These are phyloP conservation scores for Xanthoparmelia taractica DNA, from an alignment of 495 filamentous ascomycete species.

Conservation along the genomic window DNA sequence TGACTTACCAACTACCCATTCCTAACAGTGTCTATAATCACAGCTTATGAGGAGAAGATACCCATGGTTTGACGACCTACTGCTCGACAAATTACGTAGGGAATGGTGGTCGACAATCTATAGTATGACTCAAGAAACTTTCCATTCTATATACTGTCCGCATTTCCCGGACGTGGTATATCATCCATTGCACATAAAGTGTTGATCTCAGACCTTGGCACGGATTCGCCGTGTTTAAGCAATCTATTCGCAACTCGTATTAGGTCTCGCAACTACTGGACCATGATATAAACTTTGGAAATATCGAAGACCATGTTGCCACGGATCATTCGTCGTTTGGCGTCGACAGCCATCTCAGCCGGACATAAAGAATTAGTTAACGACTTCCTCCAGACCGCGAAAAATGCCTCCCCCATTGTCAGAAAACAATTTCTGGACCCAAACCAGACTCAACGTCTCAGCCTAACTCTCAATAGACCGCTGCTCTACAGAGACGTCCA, in stretches of 20 bases:
- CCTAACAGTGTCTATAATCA: too few species aligned
- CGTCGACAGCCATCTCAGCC: neutral
- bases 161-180: too few species aligned
- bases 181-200: neutral
- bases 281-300: neutral
- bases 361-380: neutral
- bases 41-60: too few species aligned
- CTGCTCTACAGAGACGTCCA: slow-evolving; percentile 30
- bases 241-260: neutral
- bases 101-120: too few species aligned
- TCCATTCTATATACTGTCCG: too few species aligned
- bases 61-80: too few species aligned
- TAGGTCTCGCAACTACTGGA: neutral
- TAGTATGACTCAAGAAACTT: too few species aligned
- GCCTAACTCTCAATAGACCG: slow-evolving; percentile 45
- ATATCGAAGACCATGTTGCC: neutral
- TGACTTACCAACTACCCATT: too few species aligned
- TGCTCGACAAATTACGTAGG: too few species aligned
- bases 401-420: slow-evolving; percentile 27
- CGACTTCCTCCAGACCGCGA: neutral
- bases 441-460: slow-evolving; percentile 52
- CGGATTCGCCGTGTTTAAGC: neutral
- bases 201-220: too few species aligned
- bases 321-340: neutral
- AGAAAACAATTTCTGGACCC: slow-evolving; percentile 46